phyloP scores from a whole-genome alignment of 140 eudicot species.

The Flaveria floridana region DNA sequence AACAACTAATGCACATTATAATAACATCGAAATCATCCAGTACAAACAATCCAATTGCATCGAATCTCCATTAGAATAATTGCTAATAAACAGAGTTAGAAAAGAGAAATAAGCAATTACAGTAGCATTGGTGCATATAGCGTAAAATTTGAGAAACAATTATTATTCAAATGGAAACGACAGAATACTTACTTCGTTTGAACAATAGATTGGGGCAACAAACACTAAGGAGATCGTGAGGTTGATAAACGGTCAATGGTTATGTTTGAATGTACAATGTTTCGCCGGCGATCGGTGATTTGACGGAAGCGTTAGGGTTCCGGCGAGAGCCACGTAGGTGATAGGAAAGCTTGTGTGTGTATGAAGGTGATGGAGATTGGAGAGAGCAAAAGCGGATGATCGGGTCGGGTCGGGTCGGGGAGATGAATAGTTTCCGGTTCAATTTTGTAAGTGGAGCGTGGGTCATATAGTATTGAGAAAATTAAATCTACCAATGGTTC shows the following conservation, averaged over 20 bases:
- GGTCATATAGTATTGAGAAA: too few species aligned
- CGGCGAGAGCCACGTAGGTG: slow-evolving; percentile 32
- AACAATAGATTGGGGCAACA: slow-evolving; percentile 27
- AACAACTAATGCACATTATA: neutral
- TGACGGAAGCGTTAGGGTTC: slow-evolving; percentile 5
- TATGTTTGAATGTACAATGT: neutral
- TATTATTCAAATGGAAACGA: neutral
- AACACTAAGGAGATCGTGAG: slow-evolving; percentile 37
- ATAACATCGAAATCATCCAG: neutral
- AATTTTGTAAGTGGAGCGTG: too few species aligned
- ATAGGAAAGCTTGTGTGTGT: slow-evolving; percentile 32
- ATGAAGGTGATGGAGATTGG: slow-evolving; percentile 8
- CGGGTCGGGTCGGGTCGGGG: neutral
- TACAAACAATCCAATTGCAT: slow-evolving; percentile 10
- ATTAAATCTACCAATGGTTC: too few species aligned
- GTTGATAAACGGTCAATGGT: slow-evolving; percentile 39
- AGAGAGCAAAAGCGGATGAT: neutral
- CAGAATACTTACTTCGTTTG: slow-evolving; percentile 19
- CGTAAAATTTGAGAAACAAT: too few species aligned
- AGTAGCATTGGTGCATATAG: neutral
- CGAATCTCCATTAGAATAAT: neutral
- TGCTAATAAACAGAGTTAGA: neutral
- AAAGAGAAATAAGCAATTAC: slow-evolving; percentile 1
- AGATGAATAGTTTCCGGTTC: too few species aligned
- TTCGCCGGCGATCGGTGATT: slow-evolving; percentile 24